Conservation (phyloP, 768 basidiomycete genomes). For the Cyathus striatus region DNA sequence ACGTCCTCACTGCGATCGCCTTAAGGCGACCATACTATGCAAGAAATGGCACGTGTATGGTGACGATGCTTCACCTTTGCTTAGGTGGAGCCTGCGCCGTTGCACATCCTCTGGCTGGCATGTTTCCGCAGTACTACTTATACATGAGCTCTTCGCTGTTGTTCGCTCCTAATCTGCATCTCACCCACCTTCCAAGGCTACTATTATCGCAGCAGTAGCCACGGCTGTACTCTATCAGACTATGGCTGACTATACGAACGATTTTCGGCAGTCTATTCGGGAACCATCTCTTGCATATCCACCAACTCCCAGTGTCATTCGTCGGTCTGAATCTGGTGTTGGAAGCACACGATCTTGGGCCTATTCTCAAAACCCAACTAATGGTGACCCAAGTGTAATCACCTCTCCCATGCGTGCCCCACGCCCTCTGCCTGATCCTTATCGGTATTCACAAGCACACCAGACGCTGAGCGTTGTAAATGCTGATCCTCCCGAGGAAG, state of each 20-base stretch:
- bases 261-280: not conserved
- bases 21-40: too few species aligned
- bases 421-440: slow-evolving; percentile 26
- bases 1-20: too few species aligned
- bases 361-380: slow-evolving; percentile 24
- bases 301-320: not conserved
- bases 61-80: too few species aligned
- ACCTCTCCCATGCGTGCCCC: slow-evolving; percentile 17
- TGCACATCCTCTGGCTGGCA: not conserved
- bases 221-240: not conserved
- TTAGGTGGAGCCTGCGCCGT: too few species aligned
- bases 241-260: not conserved
- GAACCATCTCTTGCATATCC: not conserved
- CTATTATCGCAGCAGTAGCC: not conserved
- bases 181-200: not conserved
- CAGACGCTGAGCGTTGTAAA: slow-evolving; percentile 11
- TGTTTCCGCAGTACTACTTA: not conserved
- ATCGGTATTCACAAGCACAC: slow-evolving; percentile 4
- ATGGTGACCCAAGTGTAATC: slow-evolving; percentile 19
- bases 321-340: not conserved
- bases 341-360: slow-evolving; percentile 34
- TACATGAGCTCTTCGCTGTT: not conserved
- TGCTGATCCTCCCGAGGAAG: slow-evolving; percentile 17
- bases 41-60: too few species aligned
- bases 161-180: not conserved